Evolutionary conservation across 140 eudicot genomes (phyloP), one percentile per base, ranked within the genome.

Genomic region (Ambrosia hybrid): DNA sequence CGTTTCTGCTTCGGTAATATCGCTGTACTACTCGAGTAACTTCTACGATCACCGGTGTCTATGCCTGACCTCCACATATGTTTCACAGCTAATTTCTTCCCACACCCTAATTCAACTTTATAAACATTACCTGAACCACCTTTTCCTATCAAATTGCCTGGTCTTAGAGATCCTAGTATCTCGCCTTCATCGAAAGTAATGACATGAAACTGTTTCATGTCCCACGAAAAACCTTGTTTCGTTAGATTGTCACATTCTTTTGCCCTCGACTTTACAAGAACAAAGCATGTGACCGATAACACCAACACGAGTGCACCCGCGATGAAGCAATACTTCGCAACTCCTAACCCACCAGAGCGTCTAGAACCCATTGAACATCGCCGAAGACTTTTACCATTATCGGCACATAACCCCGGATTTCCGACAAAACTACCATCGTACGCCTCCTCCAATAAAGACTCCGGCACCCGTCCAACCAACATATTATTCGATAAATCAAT

Each of bases 61-160:
- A 49, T n/a, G 15, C 65, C 48, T 0, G 87, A 68, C 51, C 83
- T 90, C 86, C 86, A 77, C 34, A 90, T 82, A 73, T 81, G 95
- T 70, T 90, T 90, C 37, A 83, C 97, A 1, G 95, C 97, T 9
- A 87, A 65, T 6, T 68, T 68, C 39, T 69, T 78, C 45, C 97
- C 97, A 43, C 74, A 69, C 33, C 77, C 70, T 5, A 85, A 56
- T 26, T 72, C 70, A n/a, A 90, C 84, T 69, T 77, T 88, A 79
- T 90, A 90, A 6, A 90, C 95, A 10, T 79, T 80, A 1, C 97
- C 97, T 2, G 88, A 87, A 13, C 97, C 97, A 9, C 97, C 97
- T 74, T 74, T 74, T 0, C 97, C 97, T 2, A 90, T 83, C 75
- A 85, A 64, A 66, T 90, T 83, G 3, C 81, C 87, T 4, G 71